Evolutionary conservation across 1,284 basidiomycete genomes (phyloP), one percentile per base, ranked within the genome.

Genomic region (Ceraceosorus bombacis): DNA sequence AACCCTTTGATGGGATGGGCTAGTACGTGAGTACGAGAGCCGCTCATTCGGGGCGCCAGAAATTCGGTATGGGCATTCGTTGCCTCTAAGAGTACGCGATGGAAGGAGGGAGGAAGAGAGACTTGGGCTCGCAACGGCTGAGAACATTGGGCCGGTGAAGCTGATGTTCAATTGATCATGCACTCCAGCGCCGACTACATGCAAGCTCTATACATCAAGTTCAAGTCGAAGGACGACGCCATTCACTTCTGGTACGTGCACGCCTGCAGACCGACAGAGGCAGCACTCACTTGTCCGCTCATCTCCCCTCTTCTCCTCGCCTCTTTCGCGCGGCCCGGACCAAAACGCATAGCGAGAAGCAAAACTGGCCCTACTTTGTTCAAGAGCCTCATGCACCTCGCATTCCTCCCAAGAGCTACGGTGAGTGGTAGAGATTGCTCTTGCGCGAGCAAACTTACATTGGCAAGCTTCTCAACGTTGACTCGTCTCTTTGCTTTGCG

Each of bases 1-100:
- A 97, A 97, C 78, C 90, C 91, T n/a, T 80, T 98, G 71, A 98
- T 98, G 89, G 94, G 94, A 59, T 98, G 86, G 84, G 92, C 92
- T 0, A 68, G 65, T 58, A 71, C 69, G 65, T 70, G 63, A 41
- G 69, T 71, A 57, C 37, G n/a, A 27, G 27, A 27, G 27, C 27
- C 27, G 27, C 27, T 27, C 51, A 17, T 13, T 6, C 6, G 6
- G 39, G 15, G 43, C 37, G 17, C 5, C 1, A 8, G 49, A 7
- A 17, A 39, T 5, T 53, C 43, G 17, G 27, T 27, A 27, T 27
- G 27, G 27, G 27, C 27, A 27, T 1, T 27, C 27, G 27, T 27
- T 27, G 27, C 27, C 27, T 27, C 27, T 27, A 27, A 27, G 27
- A 27, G n/a, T 27, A 27, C 27, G 27, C 27, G 3, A 27, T 27